Percentiles rank a stretch among this genome's conserved stretches.
Evolutionary conservation across 2,329 filamentous ascomycete species (phyloP).

Genomic region (Aspergillus sp.): DNA sequence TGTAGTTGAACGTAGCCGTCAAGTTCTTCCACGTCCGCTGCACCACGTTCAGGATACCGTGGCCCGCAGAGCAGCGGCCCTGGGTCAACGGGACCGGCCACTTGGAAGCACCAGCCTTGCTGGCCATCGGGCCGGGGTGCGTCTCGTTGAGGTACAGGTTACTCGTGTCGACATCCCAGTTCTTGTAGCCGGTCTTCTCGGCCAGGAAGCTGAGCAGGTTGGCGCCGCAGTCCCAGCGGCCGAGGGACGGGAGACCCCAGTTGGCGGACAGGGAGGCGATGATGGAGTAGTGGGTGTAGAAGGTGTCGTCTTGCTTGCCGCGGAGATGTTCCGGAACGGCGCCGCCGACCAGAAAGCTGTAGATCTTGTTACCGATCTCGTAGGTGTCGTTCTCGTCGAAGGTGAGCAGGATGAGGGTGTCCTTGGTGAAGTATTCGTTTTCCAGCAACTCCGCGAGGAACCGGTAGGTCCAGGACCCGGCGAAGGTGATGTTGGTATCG

Average conservation of each 20-base stretch:
- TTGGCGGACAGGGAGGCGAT: slow-evolving; percentile 68
- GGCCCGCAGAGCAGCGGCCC: slow-evolving; percentile 34
- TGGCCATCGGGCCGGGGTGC: slow-evolving; percentile 49
- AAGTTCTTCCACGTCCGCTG: slow-evolving; percentile 29
- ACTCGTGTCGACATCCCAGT: slow-evolving; percentile 41
- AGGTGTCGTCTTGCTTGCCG: slow-evolving; percentile 67
- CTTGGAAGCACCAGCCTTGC: slow-evolving; percentile 18
- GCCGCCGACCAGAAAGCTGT: slow-evolving; percentile 73
- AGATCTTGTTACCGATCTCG: slow-evolving; percentile 64
- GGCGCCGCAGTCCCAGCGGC: slow-evolving; percentile 70
- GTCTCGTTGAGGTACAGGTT: slow-evolving; percentile 54
- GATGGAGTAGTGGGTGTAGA: slow-evolving; percentile 73
- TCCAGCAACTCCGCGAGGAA: slow-evolving; percentile 71
- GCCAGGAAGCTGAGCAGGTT: slow-evolving; percentile 66
- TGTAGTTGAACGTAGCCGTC: slow-evolving; percentile 34
- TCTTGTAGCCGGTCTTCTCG: slow-evolving; percentile 57
- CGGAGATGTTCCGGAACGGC: slow-evolving; percentile 62
- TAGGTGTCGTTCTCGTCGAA: slow-evolving; percentile 81
- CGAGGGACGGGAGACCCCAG: slow-evolving; percentile 68
- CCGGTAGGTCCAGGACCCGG: slow-evolving; percentile 65
- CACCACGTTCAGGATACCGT: slow-evolving; percentile 33
- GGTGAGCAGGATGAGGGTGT: slow-evolving; percentile 76
- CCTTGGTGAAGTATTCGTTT: slow-evolving; percentile 70
- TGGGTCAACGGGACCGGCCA: slow-evolving; percentile 36
- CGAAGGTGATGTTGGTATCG: slow-evolving; percentile 68